Percentiles rank a stretch among this genome's conserved stretches.
These are phyloP conservation scores for Leccinum rimulosum DNA, from an alignment of 768 basidiomycete species.

Conservation along the genomic window DNA sequence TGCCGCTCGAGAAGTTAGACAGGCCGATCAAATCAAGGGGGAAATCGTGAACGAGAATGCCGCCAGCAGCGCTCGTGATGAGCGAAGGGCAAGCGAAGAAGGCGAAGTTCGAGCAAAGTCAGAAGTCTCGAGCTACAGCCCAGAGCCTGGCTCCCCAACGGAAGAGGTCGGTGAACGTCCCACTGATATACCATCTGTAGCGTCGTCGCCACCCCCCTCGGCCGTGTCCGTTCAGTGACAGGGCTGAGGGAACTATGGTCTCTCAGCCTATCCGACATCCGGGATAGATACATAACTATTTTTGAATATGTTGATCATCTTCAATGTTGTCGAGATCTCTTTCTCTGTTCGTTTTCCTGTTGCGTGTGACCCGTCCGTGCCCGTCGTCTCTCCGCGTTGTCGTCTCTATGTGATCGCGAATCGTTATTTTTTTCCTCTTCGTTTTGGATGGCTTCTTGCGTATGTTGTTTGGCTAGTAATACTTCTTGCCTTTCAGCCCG, in stretches of 20 bases:
- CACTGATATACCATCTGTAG: slow-evolving; percentile 26
- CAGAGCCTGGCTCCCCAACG: slow-evolving; percentile 21
- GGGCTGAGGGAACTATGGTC: slow-evolving; percentile 1
- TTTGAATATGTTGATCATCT: slow-evolving; percentile 36
- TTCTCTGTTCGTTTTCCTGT: not conserved
- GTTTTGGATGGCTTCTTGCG: slow-evolving; percentile 20
- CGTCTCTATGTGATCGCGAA: slow-evolving; percentile 7
- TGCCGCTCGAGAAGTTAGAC: slow-evolving; percentile 24
- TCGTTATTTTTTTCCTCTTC: not conserved
- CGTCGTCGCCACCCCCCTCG: slow-evolving; percentile 30
- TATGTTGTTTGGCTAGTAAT: slow-evolving; percentile 20
- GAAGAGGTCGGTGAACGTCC: slow-evolving; percentile 23
- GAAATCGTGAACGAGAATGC: slow-evolving; percentile 18
- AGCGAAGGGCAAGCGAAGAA: slow-evolving; percentile 11
- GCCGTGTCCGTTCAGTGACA: slow-evolving; percentile 29
- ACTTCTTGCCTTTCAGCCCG: slow-evolving; percentile 3
- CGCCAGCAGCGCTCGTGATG: slow-evolving; percentile 10
- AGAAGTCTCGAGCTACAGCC: slow-evolving; percentile 13
- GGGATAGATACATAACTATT: slow-evolving; percentile 30
- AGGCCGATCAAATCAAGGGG: slow-evolving; percentile 20
- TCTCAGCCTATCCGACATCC: slow-evolving; percentile 5
- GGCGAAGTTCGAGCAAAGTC: slow-evolving; percentile 13
- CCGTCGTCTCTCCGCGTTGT: slow-evolving; percentile 8
- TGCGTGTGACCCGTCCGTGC: slow-evolving; percentile 15
- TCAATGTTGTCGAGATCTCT: slow-evolving; percentile 22